These are phyloP conservation scores for Exidia glandulosa DNA, from an alignment of 768 basidiomycete genomes.

Conservation along the genomic window DNA sequence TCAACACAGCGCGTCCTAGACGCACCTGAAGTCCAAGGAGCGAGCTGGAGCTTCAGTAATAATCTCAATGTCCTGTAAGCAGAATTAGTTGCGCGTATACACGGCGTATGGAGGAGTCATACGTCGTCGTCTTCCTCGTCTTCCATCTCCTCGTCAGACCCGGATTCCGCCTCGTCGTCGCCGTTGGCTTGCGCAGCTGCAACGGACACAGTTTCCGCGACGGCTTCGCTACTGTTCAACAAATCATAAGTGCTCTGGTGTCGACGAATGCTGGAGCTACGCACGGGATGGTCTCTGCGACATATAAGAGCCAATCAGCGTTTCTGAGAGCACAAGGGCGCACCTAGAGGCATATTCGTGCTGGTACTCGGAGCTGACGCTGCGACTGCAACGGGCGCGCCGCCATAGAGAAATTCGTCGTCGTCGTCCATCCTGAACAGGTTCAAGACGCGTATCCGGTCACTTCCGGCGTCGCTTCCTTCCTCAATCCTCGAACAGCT, in stretches of 20 bases:
- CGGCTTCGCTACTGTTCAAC: neutral
- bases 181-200: constrained; percentile 28
- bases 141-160: constrained; percentile 35
- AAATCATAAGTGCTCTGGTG: neutral
- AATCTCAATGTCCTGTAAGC: constrained; percentile 69
- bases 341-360: constrained; percentile 17
- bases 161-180: constrained; percentile 9
- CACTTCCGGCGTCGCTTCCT: neutral
- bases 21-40: constrained; percentile 65
- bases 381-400: constrained; percentile 27
- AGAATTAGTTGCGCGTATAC: neutral
- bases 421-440: constrained; percentile 43
- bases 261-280: neutral
- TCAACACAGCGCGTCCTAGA: constrained; percentile 1
- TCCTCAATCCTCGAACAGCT: neutral
- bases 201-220: constrained; percentile 25
- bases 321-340: constrained; percentile 26
- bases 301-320: neutral
- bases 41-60: constrained; percentile 73
- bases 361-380: constrained; percentile 21
- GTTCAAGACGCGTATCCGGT: neutral
- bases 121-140: constrained; percentile 37
- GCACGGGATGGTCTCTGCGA: neutral
- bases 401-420: constrained; percentile 70
- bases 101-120: constrained; percentile 5